A percentile compares a stretch with the other conserved stretches of the same genome.
These are phyloP conservation scores for Verruconis gallopava DNA, from an alignment of 2,329 filamentous ascomycete species.

Conservation along the genomic window DNA sequence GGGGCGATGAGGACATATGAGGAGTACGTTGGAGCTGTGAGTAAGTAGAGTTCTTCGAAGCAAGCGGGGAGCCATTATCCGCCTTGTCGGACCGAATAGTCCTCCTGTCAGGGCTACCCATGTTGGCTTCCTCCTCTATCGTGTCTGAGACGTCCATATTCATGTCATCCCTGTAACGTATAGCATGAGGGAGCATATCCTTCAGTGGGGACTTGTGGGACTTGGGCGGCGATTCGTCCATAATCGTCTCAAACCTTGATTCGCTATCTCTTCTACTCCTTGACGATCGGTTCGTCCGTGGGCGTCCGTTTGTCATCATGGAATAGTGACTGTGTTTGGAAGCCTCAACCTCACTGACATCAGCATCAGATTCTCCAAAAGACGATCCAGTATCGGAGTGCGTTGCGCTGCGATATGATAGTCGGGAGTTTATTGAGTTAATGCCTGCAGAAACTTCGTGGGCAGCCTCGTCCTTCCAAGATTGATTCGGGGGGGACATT, in stretches of 20 bases:
- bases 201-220: slow-evolving; percentile 28
- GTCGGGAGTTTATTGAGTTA: not conserved
- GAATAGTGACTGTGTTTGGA: not conserved
- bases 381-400: not conserved
- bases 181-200: slow-evolving; percentile 36
- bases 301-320: not conserved
- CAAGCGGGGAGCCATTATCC: slow-evolving; percentile 24
- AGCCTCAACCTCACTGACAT: not conserved
- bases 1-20: slow-evolving; percentile 31
- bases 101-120: slow-evolving; percentile 29
- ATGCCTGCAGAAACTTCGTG: not conserved
- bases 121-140: slow-evolving; percentile 32
- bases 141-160: slow-evolving; percentile 32
- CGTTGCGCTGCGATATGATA: not conserved
- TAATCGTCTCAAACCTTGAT: slow-evolving; percentile 62
- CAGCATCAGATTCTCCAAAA: not conserved
- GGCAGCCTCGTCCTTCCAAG: too few species aligned
- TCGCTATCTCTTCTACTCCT: slow-evolving; percentile 24
- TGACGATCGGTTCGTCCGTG: not conserved
- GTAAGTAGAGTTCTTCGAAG: slow-evolving; percentile 17
- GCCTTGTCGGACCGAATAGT: slow-evolving; percentile 26
- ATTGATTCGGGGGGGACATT: too few species aligned
- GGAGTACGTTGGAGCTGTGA: slow-evolving; percentile 25
- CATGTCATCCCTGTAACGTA: too few species aligned
- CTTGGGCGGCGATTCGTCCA: slow-evolving; percentile 59